A percentile compares a stretch with the other conserved stretches of the same genome.
phyloP scores from a whole-genome alignment of 352 stramenopile species.

The Globisporangium iwayamae region DNA sequence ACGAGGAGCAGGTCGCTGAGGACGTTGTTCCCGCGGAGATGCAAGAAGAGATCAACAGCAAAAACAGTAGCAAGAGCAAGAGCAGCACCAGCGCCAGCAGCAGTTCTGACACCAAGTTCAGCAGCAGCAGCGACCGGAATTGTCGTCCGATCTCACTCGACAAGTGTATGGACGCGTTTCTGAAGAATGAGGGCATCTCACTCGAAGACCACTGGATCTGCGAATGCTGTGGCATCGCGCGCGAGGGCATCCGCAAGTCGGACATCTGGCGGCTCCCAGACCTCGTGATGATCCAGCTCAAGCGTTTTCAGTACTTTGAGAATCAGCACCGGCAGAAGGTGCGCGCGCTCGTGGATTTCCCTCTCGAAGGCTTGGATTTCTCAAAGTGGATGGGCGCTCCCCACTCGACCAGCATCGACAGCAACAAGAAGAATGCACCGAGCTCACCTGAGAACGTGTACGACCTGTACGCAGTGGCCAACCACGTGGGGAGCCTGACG shows the following conservation, averaged over 20 bases:
- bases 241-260: conserved; percentile 48
- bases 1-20: conserved; percentile 26
- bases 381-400: conserved; percentile 56
- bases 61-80: background rate
- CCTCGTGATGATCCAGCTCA: conserved; percentile 87
- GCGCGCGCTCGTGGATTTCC: conserved; percentile 75
- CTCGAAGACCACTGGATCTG: conserved; percentile 76
- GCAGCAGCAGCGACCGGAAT: conserved; percentile 1
- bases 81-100: background rate
- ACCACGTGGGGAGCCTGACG: conserved; percentile 95
- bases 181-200: conserved; percentile 67
- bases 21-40: conserved; percentile 32
- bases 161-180: conserved; percentile 68
- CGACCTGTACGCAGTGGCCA: conserved; percentile 97
- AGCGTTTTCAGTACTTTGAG: conserved; percentile 86
- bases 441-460: conserved; percentile 53
- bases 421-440: conserved; percentile 2
- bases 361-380: conserved; percentile 77
- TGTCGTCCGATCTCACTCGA: conserved; percentile 41
- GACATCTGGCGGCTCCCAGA: conserved; percentile 76
- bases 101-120: background rate
- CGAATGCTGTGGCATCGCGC: conserved; percentile 59
- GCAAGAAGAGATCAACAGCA: conserved; percentile 7
- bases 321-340: conserved; percentile 84
- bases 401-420: background rate